Evolutionary conservation across 2,329 filamentous ascomycete genomes (phyloP).

Genomic region (Colletotrichum eremochloae): DNA sequence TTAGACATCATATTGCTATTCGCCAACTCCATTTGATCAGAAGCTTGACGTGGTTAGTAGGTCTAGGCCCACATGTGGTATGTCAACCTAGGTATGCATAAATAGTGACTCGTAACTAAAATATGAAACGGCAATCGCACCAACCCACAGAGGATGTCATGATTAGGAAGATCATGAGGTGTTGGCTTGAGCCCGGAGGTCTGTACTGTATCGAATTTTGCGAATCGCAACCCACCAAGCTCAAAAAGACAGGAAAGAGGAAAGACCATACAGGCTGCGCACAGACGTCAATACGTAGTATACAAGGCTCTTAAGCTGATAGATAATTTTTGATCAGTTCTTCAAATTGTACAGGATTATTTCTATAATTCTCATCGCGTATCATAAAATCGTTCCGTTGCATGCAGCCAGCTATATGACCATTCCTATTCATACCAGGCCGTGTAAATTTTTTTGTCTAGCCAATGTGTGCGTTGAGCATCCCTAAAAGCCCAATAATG

Average conservation of each 20-base stretch:
- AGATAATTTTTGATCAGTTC: background rate
- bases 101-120: background rate
- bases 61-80: background rate
- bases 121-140: background rate
- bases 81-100: background rate
- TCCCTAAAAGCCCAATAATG: background rate
- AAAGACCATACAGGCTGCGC: background rate
- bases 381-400: background rate
- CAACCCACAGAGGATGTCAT: background rate
- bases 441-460: constrained; percentile 14
- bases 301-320: background rate
- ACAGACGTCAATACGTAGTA: no score
- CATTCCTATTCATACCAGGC: background rate
- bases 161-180: background rate
- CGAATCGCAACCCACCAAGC: no score
- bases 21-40: background rate
- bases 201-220: background rate
- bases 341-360: constrained; percentile 1
- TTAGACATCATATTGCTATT: background rate
- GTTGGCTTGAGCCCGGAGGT: background rate
- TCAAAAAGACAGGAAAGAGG: no score
- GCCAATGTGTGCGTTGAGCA: background rate
- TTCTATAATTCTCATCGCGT: constrained; percentile 1
- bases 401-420: background rate
- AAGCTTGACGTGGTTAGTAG: background rate